Base-by-base conservation (phyloP, 2,329 filamentous ascomycete species). In the Rhynchosporium graminicola region DNA sequence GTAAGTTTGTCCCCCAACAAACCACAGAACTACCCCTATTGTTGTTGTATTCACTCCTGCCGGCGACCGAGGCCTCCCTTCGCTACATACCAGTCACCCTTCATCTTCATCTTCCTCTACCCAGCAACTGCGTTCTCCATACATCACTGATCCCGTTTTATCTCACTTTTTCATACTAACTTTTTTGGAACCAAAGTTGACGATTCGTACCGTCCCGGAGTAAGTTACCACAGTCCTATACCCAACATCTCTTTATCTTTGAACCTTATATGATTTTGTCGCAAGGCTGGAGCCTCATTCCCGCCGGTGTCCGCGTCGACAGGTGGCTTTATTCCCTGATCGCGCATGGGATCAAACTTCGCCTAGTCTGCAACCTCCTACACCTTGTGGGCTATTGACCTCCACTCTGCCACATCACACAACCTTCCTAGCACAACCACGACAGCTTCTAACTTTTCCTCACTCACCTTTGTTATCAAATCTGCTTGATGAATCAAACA, bases 401-500 rank as follows among this genome's bases (percentile, higher is more conserved):
- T 26, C 43, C 43, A 36, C 28, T 45, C 26, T 45, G 15, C 28
- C 26, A 46, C 28, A 57, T 57, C 42, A 12, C 36, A 57, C 42
- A 47, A 57, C 13, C 38, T 12, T 57, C 33, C 54, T 15, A 57
- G 31, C 48, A 60, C 57, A 52, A 29, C 40, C 13, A 26, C 42
- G 3, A 36, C 31, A 56, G 26, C 28, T 36, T 38, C 31, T 15
- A 50, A 40, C 56, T 26, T 50, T 54, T n/a, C 29, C 48, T 31
- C 33, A 43, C 48, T 59, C 42, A 59, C 48, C 48, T 57, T 56
- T 36, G 10, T 48, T 58, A 13, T 58, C 56, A 52, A 63, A 50
- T 33, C 61, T 58, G 31, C 61, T 62, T 66, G 40, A 73, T 73
- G 69, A 68, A 65, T 69, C 63, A 69, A 61, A 67, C 65, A 69